These are phyloP conservation scores for Pelargonium citronellum DNA, from an alignment of 441 rosid genomes.

Conservation along the genomic window DNA sequence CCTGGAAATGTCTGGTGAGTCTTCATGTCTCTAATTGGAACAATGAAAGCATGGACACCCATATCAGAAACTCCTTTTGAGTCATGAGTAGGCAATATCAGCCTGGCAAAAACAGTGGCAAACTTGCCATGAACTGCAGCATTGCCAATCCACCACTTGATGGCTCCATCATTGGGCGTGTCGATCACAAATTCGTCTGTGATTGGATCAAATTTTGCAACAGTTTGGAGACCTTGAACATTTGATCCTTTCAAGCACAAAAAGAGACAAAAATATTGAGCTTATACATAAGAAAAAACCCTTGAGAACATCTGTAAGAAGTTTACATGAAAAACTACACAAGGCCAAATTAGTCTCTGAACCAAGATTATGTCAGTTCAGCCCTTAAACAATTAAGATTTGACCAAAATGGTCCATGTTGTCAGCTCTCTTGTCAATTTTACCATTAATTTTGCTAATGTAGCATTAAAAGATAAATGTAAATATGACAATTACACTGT, in stretches of 20 bases:
- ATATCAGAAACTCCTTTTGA: conserved; percentile 61
- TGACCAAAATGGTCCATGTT: no score
- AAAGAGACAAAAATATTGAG: conserved; percentile 16
- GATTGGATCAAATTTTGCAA: conserved; percentile 73
- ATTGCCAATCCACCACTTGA: conserved; percentile 99
- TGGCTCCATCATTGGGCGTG: conserved; percentile 91
- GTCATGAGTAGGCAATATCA: conserved; percentile 78
- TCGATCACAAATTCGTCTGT: conserved; percentile 73
- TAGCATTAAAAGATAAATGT: not conserved
- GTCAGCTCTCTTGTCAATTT: no score
- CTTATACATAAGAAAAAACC: not conserved
- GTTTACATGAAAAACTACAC: no score
- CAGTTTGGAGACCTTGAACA: conserved; percentile 90
- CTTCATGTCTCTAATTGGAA: conserved; percentile 77
- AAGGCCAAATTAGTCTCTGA: no score
- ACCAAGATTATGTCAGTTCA: no score
- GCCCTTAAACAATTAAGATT: no score
- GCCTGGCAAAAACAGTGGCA: conserved; percentile 87
- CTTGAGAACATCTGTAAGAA: not conserved
- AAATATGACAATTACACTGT: no score
- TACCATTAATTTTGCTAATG: no score
- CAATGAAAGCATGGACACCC: conserved; percentile 98
- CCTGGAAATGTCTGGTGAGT: conserved; percentile 83
- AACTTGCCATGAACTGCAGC: conserved; percentile 98
- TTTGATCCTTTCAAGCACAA: conserved; percentile 58